A percentile compares a stretch with the other conserved stretches of the same genome.
Conservation (phyloP, 768 basidiomycete species). For the Mycena albidolilacea region DNA sequence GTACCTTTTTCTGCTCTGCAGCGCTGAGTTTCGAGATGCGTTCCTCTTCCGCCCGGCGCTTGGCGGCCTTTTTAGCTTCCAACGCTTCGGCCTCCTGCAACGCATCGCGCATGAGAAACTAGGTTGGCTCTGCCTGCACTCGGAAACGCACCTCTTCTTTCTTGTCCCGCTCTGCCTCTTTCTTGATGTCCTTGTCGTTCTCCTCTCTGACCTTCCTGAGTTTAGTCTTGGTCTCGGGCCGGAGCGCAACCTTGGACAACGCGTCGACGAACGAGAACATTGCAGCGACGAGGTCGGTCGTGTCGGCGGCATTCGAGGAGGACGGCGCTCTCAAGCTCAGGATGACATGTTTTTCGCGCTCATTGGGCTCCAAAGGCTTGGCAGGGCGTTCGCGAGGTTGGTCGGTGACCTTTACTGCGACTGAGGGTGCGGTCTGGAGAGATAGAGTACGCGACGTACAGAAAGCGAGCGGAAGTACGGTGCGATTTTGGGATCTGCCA, state of each 20-base stretch:
- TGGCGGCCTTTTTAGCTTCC: constrained; percentile 80
- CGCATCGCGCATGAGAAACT: constrained; percentile 15
- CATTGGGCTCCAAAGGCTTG: constrained; percentile 61
- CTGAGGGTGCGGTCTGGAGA: constrained; percentile 21
- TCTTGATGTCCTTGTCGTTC: constrained; percentile 76
- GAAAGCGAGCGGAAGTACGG: constrained; percentile 91
- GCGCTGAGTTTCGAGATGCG: constrained; percentile 80
- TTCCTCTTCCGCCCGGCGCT: constrained; percentile 82
- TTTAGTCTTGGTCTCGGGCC: constrained; percentile 88
- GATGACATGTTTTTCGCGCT: constrained; percentile 81
- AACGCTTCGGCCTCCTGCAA: constrained; percentile 59
- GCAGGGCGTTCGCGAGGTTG: constrained; percentile 83
- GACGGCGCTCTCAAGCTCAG: constrained; percentile 75
- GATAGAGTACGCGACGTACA: constrained; percentile 57
- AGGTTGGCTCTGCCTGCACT: neutral
- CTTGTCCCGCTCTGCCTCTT: constrained; percentile 76
- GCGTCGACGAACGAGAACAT: constrained; percentile 85
- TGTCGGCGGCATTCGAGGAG: constrained; percentile 61
- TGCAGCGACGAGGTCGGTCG: constrained; percentile 73
- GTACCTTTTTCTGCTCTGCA: constrained; percentile 87
- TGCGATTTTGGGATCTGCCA: constrained; percentile 75
- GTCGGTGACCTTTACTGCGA: constrained; percentile 76
- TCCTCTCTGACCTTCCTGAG: constrained; percentile 82
- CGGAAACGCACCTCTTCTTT: constrained; percentile 71
- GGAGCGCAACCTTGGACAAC: constrained; percentile 69